Evolutionary conservation across 257 asterid genomes (phyloP), one percentile per base, ranked within the genome.

Genomic region (Petunia secreta): DNA sequence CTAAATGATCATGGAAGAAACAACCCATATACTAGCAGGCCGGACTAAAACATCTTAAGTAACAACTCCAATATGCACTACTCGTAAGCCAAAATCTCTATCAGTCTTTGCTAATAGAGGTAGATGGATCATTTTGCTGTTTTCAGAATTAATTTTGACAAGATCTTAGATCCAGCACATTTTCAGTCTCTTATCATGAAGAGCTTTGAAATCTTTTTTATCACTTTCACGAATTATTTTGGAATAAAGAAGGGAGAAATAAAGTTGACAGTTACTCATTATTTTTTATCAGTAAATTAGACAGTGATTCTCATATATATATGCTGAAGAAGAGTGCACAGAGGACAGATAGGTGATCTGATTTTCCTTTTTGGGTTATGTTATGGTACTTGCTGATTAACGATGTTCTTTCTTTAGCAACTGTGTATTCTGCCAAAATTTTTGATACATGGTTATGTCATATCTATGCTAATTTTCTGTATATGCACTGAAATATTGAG

Each of bases 321-420:
- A 73, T 34, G 62, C 46, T 13, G 52, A 50, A 73, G 43, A 73
- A 73, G 14, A 48, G 1, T 36, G 50, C 46, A 50, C 78, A 50
- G 36, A 73, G 50, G 62, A 50, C 78, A 50, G 36, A 73, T 1
- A 34, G 44, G 60, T 15, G 8, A 68, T 68, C 16, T 8, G 1
- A 25, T 68, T 4, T 68, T 68, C 57, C 4, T n/a, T 43, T 55
- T 68, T n/a, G 8, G 25, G 25, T 25, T 25, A 46, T 71, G 34
- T 8, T 34, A 34, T 11, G 25, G 77, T 71, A 59, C 77, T 48
- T 48, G 41, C 77, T 71, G 77, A 71, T 71, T 71, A 25, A 71
- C 34, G 77, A 71, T 11, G 34, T 71, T 34, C 25, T 48, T 50
- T 11, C 44, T 36, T 25, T 13, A 50, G 78, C 41, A 73, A 11